Conservation (phyloP, 768 basidiomycete species). For the Termitomyces sp. region DNA sequence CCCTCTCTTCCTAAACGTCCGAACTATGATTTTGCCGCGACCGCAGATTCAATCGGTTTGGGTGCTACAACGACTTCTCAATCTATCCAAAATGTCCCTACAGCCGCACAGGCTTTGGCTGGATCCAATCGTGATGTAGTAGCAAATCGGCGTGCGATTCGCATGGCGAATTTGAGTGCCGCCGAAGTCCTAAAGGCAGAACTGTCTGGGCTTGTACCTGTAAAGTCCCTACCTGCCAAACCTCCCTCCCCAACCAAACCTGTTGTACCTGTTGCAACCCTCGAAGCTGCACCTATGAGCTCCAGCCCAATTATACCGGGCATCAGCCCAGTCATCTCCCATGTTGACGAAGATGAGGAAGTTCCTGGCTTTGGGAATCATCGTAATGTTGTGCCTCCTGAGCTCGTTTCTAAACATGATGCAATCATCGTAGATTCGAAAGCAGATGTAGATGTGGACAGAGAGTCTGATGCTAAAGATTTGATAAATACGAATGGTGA, state of each 20-base stretch:
- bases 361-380: constrained; percentile 35
- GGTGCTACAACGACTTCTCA: constrained; percentile 59
- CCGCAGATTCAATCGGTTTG: constrained; percentile 73
- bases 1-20: constrained; percentile 65
- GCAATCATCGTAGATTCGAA: constrained; percentile 11
- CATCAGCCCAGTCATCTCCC: constrained; percentile 1
- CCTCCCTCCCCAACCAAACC: constrained; percentile 23
- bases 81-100: constrained; percentile 50
- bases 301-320: constrained; percentile 4
- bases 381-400: constrained; percentile 7
- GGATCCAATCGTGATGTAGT: constrained; percentile 91
- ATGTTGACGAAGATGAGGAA: constrained; percentile 22
- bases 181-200: constrained; percentile 93
- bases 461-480: constrained; percentile 25
- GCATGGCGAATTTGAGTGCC: constrained; percentile 95
- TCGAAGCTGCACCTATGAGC: constrained; percentile 29
- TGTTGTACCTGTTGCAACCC: constrained; percentile 20
- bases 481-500: constrained; percentile 17
- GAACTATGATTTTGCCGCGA: constrained; percentile 63
- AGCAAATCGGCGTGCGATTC: constrained; percentile 82
- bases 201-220: constrained; percentile 53
- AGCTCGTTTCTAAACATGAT: constrained; percentile 14
- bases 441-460: constrained; percentile 27
- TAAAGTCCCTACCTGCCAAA: constrained; percentile 38
- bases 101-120: constrained; percentile 68